Conservation (phyloP, 176 grass and related monocot species). For the Triticum urartu region DNA sequence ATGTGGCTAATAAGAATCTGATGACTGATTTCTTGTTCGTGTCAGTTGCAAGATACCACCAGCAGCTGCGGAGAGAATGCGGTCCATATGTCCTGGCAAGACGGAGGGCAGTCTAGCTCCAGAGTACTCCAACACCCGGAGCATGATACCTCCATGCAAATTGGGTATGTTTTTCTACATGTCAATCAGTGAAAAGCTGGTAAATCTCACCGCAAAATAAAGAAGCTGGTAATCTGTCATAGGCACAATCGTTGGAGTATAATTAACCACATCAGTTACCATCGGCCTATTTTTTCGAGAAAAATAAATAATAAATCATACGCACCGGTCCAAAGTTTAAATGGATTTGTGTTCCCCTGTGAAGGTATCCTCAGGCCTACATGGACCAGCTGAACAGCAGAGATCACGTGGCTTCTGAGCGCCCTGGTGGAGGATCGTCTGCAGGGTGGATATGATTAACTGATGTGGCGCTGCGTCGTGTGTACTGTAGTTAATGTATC, state of each 20-base stretch:
- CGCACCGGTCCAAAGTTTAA: background rate
- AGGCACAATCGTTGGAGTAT: background rate
- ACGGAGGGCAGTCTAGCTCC: constrained; percentile 41
- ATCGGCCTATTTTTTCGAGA: background rate
- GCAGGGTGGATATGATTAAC: background rate
- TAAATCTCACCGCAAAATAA: background rate
- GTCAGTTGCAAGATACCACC: constrained; percentile 47
- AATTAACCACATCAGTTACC: background rate
- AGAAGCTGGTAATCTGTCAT: too few species aligned
- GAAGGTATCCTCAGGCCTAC: constrained; percentile 5
- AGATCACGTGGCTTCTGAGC: background rate
- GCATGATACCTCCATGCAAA: constrained; percentile 35
- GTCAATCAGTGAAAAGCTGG: background rate
- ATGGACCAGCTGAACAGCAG: constrained; percentile 11
- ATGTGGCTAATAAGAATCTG: background rate
- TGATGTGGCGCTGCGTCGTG: background rate
- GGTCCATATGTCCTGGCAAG: constrained; percentile 43
- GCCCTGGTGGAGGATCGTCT: background rate
- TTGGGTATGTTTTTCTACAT: constrained; percentile 40
- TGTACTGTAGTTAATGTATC: background rate
- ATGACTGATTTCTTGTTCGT: constrained; percentile 3
- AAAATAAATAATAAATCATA: background rate
- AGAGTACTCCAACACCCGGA: constrained; percentile 15
- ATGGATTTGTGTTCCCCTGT: background rate
- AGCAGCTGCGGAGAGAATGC: constrained; percentile 18